Base-by-base conservation (phyloP, 73 alveolate species). In the Urostyla sp. region DNA sequence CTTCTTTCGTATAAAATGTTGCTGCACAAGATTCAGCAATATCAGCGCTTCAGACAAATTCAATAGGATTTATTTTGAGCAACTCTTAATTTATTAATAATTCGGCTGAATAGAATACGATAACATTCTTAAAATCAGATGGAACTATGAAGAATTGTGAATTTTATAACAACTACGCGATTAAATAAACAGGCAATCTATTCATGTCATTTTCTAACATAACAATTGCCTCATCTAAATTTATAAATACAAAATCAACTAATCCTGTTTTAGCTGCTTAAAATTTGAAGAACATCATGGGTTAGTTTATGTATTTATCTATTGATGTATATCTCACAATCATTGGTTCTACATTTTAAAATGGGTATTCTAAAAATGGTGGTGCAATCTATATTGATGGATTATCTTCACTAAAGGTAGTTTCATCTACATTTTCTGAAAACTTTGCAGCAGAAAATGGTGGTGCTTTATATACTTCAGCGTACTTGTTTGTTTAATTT, bases 351-450 rank as follows among this genome's bases (percentile, higher is more conserved):
- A 16, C 16, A 10, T 40, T 40, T 40, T 10, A 11, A 10, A 40
- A 40, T 16, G 52, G 52, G 10, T 16, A 11, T 16, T 40, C 34
- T 32, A 5, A 7, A 4, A 4, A 46, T 20, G 84, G 84, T 16
- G 84, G 84, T 1, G 84, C 84, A n/a, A 43, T 69, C 23, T 69
- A 69, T 49, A 27, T 44, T 7, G 23, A 48, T n/a, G 72, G 84
- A 20, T 49, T 16, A n/a, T 20, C 63, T 16, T 13, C 21, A 44
- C 26, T 69, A 7, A 20, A 23, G 3, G 26, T 69, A 0, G 35
- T 13, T 2, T 18, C 28, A 2, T 13, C 20, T 31, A 43, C 21
- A n/a, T n/a, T 69, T 13, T 20, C 24, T 49, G 52, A 23, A 26
- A 20, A 49, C n/a, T 28, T 37, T 5, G 24, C 38, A 8, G 72